These are phyloP conservation scores for Biscogniauxia mediterranea DNA, from an alignment of 2,329 filamentous ascomycete genomes.

Conservation along the genomic window DNA sequence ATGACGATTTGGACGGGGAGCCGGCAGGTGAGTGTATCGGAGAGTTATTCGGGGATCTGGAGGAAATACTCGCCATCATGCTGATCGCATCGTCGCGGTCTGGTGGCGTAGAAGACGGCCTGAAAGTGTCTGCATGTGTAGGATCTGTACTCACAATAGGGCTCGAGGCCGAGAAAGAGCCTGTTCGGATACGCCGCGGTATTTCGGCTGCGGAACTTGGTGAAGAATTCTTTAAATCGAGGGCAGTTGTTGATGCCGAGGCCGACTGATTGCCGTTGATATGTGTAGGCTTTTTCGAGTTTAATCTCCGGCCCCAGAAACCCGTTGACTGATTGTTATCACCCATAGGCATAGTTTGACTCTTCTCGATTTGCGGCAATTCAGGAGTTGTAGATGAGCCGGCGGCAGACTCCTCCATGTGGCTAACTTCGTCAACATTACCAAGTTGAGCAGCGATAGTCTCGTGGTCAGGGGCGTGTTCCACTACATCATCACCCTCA, in stretches of 20 bases:
- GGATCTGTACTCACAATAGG: constrained; percentile 67
- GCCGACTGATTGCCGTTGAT: constrained; percentile 26
- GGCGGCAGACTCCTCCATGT: constrained; percentile 37
- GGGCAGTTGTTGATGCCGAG: constrained; percentile 46
- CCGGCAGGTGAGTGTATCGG: constrained; percentile 24
- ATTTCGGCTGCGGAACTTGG: constrained; percentile 39
- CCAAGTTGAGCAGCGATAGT: constrained; percentile 42
- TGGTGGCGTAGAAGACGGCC: constrained; percentile 53
- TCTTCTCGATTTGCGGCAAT: constrained; percentile 54
- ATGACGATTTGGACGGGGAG: constrained; percentile 26
- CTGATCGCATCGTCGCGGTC: constrained; percentile 59
- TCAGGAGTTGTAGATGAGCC: constrained; percentile 36
- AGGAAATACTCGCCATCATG: constrained; percentile 54
- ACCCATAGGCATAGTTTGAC: constrained; percentile 46
- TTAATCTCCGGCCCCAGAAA: constrained; percentile 51
- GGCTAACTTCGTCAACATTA: constrained; percentile 47
- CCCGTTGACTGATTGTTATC: constrained; percentile 41
- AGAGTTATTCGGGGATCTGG: constrained; percentile 45
- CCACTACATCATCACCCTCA: constrained; percentile 51
- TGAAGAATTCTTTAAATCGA: constrained; percentile 46
- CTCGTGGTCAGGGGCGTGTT: constrained; percentile 37
- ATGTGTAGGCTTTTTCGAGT: constrained; percentile 35
- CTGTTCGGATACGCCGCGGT: constrained; percentile 57
- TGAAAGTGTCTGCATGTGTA: constrained; percentile 63
- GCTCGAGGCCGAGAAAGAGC: constrained; percentile 62